Base-by-base conservation (phyloP, 495 filamentous ascomycete genomes). In the Recurvomyces mirabilis region DNA sequence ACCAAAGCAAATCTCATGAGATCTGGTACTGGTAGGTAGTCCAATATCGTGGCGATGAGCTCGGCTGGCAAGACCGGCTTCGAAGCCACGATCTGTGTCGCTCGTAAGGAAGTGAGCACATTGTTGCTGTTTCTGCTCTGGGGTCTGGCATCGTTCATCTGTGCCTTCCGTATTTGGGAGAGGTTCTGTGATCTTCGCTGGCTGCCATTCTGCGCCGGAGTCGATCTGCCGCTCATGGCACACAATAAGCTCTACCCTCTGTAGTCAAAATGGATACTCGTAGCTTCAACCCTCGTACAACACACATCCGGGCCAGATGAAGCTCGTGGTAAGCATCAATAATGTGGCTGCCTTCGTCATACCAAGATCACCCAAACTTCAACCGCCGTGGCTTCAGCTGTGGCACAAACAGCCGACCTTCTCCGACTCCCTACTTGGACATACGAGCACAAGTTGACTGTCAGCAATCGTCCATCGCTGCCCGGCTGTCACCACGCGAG, bases 31-130 rank as follows among this genome's bases (percentile, higher is more conserved):
- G 86, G 79, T 47, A 95, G 75, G 64, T 88, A 84, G 60, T 94
- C 86, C 58, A 96, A 74, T 51, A 96, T 87, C 13, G 75, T 74
- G 15, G 82, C 78, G 47, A 96, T 73, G 52, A 98, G 88, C 66
- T 98, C 91, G 55, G 85, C 85, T 43, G 87, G 87, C 19, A 94
- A 70, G 13, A 79, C 68, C 18, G 85, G 74, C 62, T 84, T 84
- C 30, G 73, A 68, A 32, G 83, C 74, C 50, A 83, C 66, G 64
- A 91, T 84, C 66, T 81, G 74, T 38, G 84, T 81, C 22, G 78
- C 78, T 52, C 79, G 79, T 41, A 94, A 66, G 3, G 84, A 79
- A 15, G 76, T 73, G 54, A 93, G 63, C 51, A 89, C 45, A 22
- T 47, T 41, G 42, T 47, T 37, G 22, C 48, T 43, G 43, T 34